Evolutionary conservation across 2,329 filamentous ascomycete species (phyloP), one percentile per base, ranked within the genome.

Genomic region (Xylariaceae sp.): DNA sequence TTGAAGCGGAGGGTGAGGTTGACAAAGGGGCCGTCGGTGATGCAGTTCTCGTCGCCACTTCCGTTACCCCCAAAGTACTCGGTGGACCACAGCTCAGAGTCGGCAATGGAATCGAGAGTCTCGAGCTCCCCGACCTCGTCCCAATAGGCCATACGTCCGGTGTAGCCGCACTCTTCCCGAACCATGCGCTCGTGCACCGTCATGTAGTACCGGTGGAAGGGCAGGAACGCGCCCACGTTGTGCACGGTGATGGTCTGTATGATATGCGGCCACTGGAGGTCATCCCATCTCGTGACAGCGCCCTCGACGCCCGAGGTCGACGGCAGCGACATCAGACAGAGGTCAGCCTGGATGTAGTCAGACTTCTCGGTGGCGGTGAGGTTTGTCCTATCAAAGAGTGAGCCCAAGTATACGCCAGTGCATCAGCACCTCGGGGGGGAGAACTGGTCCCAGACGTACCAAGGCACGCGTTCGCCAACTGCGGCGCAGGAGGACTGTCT

Each of bases 111-210:
- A 15, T 23, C 21, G 21, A 28, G 25, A 10, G 9, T 13, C 7
- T 7, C 13, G 9, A 35, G 24, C 19, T 36, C 25, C 4, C n/a
- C 9, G 14, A 36, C 9, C 5, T 39, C 33, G 27, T 33, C 17
- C 28, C 28, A 30, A 48, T 43, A 45, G 16, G 42, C 36, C 30
- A 43, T 38, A 16, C 24, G 40, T 14, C 40, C 42, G 1, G 32
- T 32, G 13, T 45, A 45, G 10, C 40, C 42, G n/a, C 42, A 45
- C 21, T 45, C 40, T 2, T 43, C 31, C 12, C 35, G 39, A 22
- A 45, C 27, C 1, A 39, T 18, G 16, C 30, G 22, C 22, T 38
- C 37, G 26, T 45, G 37, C 4, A 28, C 21, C 1, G 34, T 40
- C n/a, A 45, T 23, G 13, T 38, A 29, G 29, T 45, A 45, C 19